Evolutionary conservation across 257 asterid species (phyloP).

Genomic region (Gardenia jasminoides): DNA sequence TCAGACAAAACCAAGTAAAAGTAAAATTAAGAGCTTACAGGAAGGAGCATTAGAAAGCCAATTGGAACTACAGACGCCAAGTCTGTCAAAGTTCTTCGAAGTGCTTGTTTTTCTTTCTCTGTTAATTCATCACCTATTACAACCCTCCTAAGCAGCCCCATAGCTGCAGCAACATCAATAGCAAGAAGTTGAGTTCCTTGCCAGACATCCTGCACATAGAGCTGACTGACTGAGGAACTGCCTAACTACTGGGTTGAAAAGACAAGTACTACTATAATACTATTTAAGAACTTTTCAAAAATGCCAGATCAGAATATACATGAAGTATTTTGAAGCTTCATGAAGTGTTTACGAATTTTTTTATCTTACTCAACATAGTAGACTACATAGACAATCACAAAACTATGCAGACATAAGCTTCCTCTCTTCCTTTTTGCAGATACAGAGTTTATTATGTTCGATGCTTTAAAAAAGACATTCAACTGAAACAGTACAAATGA

Average conservation of each 20-base stretch:
- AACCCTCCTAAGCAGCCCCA: slow-evolving; percentile 67
- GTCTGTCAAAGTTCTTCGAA: slow-evolving; percentile 86
- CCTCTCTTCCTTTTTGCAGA: neutral
- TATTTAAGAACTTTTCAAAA: neutral
- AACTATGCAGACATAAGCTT: neutral
- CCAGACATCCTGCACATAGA: slow-evolving; percentile 72
- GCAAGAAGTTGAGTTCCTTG: slow-evolving; percentile 99
- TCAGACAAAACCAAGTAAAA: slow-evolving; percentile 4
- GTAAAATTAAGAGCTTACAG: slow-evolving; percentile 52
- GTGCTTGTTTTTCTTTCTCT: slow-evolving; percentile 91
- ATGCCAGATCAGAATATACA: neutral
- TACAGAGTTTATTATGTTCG: neutral
- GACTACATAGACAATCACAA: too few relatives aligned
- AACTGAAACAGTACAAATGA: neutral
- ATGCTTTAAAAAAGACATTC: neutral
- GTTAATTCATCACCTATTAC: slow-evolving; percentile 83
- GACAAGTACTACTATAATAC: neutral
- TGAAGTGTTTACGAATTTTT: neutral
- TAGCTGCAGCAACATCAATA: slow-evolving; percentile 84
- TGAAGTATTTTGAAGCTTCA: neutral
- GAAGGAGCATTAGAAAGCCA: slow-evolving; percentile 97
- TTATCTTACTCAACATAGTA: neutral
- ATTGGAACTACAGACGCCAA: slow-evolving; percentile 95
- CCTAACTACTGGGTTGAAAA: neutral
- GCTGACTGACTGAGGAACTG: neutral